Evolutionary conservation across 2,329 filamentous ascomycete genomes (phyloP).

Genomic region (Diaporthe caulivora): DNA sequence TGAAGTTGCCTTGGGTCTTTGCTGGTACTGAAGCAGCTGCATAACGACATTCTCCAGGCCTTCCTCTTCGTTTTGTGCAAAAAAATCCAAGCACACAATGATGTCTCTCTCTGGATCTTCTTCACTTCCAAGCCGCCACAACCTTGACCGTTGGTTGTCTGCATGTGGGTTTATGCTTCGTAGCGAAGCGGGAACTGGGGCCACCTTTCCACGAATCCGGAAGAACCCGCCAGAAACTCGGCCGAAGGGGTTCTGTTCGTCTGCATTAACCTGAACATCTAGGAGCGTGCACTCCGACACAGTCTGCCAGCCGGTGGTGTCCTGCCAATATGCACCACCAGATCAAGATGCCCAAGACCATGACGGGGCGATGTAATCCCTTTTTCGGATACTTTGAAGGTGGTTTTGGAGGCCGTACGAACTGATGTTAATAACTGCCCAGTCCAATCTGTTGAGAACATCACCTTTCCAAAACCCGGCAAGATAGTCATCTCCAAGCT

Average conservation of each 20-base stretch:
- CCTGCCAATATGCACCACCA: accelerated
- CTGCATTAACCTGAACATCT: background rate
- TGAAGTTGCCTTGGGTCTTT: background rate
- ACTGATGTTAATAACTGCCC: background rate
- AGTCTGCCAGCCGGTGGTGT: background rate
- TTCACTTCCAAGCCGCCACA: background rate
- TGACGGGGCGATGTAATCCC: background rate
- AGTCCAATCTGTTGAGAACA: background rate
- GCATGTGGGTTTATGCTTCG: background rate
- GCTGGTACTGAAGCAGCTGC: background rate
- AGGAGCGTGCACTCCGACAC: background rate
- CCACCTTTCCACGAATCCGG: background rate
- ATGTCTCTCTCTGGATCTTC: accelerated
- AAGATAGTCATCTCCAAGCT: background rate
- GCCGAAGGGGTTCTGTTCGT: background rate
- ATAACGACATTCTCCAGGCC: background rate
- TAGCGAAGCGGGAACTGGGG: background rate
- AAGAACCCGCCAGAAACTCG: background rate
- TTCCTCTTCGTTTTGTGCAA: background rate
- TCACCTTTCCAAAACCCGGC: background rate
- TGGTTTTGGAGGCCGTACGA: background rate
- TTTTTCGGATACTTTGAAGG: background rate
- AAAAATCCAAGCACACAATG: background rate
- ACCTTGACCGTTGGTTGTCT: background rate
- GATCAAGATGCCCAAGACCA: background rate